Evolutionary conservation across 2,329 filamentous ascomycete species (phyloP), one percentile per base, ranked within the genome.

Genomic region (Lecanicillium sp.): DNA sequence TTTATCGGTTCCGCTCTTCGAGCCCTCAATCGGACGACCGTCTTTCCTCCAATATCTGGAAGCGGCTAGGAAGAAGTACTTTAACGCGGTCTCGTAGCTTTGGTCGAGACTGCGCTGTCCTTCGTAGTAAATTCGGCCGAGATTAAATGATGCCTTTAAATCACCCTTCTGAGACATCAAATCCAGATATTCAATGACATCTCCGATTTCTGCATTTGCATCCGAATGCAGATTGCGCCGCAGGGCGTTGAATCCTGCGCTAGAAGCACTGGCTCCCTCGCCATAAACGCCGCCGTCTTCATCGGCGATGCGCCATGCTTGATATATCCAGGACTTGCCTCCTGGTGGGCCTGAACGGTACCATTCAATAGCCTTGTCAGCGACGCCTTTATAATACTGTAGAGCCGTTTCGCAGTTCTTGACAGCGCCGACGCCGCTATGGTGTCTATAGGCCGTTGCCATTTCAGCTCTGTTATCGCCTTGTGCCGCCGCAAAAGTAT

Each of bases 171-270:
- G 79, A 5, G 87, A 87, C 71, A 94, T 83, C 30, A 95, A 71
- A 51, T 95, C 86, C 48, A 95, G 69, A 51, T 95, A 98, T 56
- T 98, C 92, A 43, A 98, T 78, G 13, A 96, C 84, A 58, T 98
- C 90, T 51, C 94, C 88, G 42, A 95, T 77, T 13, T 86, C 85
- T 1, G 88, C 87, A 51, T 94, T 83, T 1, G 83, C 78, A 54
- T 92, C 85, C 3, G 86, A 85, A 47, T 83, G 81, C 2, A 80
- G 73, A 40, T 79, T 78, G 15, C 80, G 77, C 45, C 80, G 80
- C 51, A 82, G 75, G 4, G 88, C 87, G 55, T 94, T 89, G 41
- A 76, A 72, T 4, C 92, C 92, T 0, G 92, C 83, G 55, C 88
- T 95, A 17, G 83, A 82, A 29, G 83, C 85, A 55, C 90, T 96